Conservation (phyloP, 2,329 filamentous ascomycete species). For the Penicillium nordicum region DNA sequence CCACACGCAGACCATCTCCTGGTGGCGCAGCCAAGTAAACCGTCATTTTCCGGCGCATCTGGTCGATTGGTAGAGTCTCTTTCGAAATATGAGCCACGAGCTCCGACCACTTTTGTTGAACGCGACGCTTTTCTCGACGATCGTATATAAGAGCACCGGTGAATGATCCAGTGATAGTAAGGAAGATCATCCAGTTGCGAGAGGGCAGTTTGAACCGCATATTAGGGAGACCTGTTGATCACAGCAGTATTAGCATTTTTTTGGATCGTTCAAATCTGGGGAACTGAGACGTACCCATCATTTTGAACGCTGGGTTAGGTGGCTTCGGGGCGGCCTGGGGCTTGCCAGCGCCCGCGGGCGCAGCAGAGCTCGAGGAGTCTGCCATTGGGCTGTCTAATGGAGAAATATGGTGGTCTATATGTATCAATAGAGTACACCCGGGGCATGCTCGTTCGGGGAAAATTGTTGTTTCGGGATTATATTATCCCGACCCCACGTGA, state of each 20-base stretch:
- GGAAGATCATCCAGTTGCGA: slow-evolving; percentile 97
- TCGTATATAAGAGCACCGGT: slow-evolving; percentile 84
- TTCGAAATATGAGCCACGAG: slow-evolving; percentile 79
- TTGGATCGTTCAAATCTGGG: not conserved
- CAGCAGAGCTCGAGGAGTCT: slow-evolving; percentile 35
- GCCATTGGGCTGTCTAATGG: slow-evolving; percentile 29
- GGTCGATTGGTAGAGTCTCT: slow-evolving; percentile 67
- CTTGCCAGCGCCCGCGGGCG: slow-evolving; percentile 37
- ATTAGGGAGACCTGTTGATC: slow-evolving; percentile 67
- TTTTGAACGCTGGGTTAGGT: slow-evolving; percentile 69
- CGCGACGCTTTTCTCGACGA: slow-evolving; percentile 79
- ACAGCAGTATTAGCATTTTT: slow-evolving; percentile 13
- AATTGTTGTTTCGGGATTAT: slow-evolving; percentile 17
- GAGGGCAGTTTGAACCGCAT: slow-evolving; percentile 83
- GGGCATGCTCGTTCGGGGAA: slow-evolving; percentile 10
- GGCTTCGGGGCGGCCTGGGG: slow-evolving; percentile 41
- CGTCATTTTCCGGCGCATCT: slow-evolving; percentile 78
- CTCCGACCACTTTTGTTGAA: slow-evolving; percentile 80
- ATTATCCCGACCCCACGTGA: slow-evolving; percentile 20
- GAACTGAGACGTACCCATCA: slow-evolving; percentile 54
- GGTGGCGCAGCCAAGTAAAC: slow-evolving; percentile 84
- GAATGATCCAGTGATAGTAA: slow-evolving; percentile 72
- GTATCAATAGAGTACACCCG: not conserved
- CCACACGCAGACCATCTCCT: slow-evolving; percentile 74
- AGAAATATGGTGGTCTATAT: not conserved